phyloP scores from a whole-genome alignment of 129 eudicot species.

The Cynara cardunculus region DNA sequence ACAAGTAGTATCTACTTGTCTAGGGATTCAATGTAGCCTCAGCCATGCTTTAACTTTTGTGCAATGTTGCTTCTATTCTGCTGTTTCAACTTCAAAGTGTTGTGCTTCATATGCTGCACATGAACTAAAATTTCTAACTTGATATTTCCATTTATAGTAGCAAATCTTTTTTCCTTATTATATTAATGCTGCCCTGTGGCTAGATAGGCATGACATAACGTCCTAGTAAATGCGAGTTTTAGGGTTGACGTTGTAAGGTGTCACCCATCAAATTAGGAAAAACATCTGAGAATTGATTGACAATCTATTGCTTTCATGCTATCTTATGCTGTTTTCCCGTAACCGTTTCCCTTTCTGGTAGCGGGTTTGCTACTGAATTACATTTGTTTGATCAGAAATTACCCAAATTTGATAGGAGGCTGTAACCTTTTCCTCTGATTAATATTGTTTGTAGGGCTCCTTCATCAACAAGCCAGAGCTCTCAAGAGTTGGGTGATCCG shows the following conservation, averaged over 20 bases:
- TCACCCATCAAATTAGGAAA: neutral
- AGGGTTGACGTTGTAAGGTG: neutral
- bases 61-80: neutral
- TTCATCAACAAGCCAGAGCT: conserved; percentile 29
- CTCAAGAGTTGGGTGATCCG: conserved; percentile 21
- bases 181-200: neutral
- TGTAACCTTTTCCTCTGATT: conserved; percentile 2
- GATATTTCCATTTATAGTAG: conserved; percentile 4
- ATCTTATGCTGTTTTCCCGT: conserved; percentile 2
- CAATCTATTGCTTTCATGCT: conserved; percentile 4
- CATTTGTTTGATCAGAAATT: neutral
- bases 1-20: neutral
- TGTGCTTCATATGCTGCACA: neutral
- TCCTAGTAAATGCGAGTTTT: neutral
- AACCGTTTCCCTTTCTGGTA: neutral
- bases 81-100: neutral
- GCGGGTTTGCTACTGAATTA: neutral
- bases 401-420: neutral
- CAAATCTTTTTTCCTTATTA: conserved; percentile 4
- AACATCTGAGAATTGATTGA: neutral
- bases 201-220: neutral
- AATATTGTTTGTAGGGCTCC: conserved; percentile 39
- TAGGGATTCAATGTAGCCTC: neutral
- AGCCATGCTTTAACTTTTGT: neutral
- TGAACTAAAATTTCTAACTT: neutral